Percentiles rank a stretch among this genome's conserved stretches.
Evolutionary conservation across 371 early-diverging fungal genomes (phyloP).

Genomic region (Mucor plumbeus): DNA sequence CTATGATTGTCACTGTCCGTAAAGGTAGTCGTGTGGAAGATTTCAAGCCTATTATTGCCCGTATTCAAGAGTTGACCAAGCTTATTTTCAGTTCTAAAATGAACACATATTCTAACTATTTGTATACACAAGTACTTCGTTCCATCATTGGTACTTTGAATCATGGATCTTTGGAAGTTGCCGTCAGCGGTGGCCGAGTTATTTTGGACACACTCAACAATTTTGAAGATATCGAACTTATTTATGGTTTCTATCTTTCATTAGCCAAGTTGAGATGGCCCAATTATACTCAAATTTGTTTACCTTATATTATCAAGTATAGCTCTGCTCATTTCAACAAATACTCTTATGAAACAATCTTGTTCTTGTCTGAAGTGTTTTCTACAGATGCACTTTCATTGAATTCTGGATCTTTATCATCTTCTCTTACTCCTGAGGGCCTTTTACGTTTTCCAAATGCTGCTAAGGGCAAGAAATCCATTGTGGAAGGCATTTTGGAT

Average conservation of each 20-base stretch:
- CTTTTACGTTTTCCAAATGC: conserved; percentile 59
- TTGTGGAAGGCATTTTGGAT: conserved; percentile 43
- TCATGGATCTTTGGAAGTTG: conserved; percentile 63
- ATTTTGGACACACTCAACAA: conserved; percentile 63
- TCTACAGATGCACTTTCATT: conserved; percentile 47
- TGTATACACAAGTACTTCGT: conserved; percentile 35
- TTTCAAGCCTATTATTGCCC: conserved; percentile 41
- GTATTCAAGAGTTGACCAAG: conserved; percentile 38
- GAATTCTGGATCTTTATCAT: conserved; percentile 53
- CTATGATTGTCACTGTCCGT: conserved; percentile 61
- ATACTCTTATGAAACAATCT: conserved; percentile 51
- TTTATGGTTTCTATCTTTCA: conserved; percentile 70
- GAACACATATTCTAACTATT: conserved; percentile 19
- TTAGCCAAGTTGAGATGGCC: conserved; percentile 71
- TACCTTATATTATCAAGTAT: conserved; percentile 70
- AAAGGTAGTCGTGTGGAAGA: conserved; percentile 63
- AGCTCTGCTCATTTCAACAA: conserved; percentile 47
- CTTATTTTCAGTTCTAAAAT: conserved; percentile 21
- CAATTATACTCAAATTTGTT: conserved; percentile 70
- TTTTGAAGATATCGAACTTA: conserved; percentile 54
- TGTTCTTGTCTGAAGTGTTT: conserved; percentile 60
- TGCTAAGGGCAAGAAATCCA: conserved; percentile 28
- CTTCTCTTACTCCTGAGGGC: conserved; percentile 58
- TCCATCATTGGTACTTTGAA: conserved; percentile 47
- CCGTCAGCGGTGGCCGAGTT: conserved; percentile 64